Percentiles rank a stretch among this genome's conserved stretches.
Evolutionary conservation across 169 alveolate genomes (phyloP).

Genomic region (Miamiensis avidus): DNA sequence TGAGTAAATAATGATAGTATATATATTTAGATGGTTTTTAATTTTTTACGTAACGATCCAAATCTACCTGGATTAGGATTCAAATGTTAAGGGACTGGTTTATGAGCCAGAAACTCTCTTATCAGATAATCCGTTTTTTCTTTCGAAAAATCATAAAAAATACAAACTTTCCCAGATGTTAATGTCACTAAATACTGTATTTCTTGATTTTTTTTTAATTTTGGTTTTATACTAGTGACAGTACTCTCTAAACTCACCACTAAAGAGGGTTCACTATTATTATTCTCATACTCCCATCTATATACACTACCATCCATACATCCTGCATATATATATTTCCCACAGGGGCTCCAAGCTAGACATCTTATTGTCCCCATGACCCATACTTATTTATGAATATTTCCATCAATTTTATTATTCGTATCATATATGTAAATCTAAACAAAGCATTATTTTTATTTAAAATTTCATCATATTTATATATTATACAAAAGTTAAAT

Average conservation of each 20-base stretch:
- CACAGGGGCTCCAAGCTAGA: conserved; percentile 40
- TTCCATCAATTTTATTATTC: background rate
- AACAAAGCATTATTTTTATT: background rate
- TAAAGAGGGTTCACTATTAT: background rate
- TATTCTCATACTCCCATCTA: conserved; percentile 27
- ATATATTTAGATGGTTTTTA: background rate
- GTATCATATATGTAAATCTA: background rate
- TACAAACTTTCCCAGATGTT: conserved; percentile 19
- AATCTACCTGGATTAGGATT: conserved; percentile 28
- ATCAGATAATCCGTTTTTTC: background rate
- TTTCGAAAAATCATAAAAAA: background rate
- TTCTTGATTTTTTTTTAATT: conserved; percentile 6
- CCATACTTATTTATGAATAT: background rate
- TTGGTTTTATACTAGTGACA: conserved; percentile 30
- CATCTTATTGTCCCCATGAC: conserved; percentile 48
- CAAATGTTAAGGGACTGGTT: background rate
- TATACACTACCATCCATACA: conserved; percentile 55
- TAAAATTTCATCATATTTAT: background rate
- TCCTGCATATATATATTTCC: conserved; percentile 42
- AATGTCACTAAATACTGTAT: conserved; percentile 19
- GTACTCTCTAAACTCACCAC: conserved; percentile 27
- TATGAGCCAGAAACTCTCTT: background rate
- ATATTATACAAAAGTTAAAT: conserved; percentile 5
- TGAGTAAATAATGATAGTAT: background rate
- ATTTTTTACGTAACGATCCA: conserved; percentile 54